Percentiles rank a stretch among this genome's conserved stretches.
Evolutionary conservation across 2,329 filamentous ascomycete genomes (phyloP).

Genomic region (Exophiala calicioides): DNA sequence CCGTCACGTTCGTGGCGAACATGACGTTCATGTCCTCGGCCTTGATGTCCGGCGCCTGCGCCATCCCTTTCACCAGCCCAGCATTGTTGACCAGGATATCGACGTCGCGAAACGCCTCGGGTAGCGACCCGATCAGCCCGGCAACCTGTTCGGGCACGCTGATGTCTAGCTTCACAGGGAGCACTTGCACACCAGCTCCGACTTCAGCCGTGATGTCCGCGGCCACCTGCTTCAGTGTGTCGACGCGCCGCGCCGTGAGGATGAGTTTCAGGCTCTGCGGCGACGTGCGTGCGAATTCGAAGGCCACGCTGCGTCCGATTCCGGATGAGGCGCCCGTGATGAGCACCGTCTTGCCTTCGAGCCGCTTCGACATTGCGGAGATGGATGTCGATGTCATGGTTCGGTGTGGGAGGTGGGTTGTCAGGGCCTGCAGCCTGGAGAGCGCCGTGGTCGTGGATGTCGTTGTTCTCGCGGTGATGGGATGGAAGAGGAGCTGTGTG

Average conservation of each 20-base stretch:
- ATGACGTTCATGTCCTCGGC: slow-evolving; percentile 81
- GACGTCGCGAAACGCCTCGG: slow-evolving; percentile 79
- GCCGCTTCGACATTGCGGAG: slow-evolving; percentile 70
- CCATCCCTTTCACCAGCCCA: slow-evolving; percentile 85
- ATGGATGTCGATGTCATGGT: slow-evolving; percentile 60
- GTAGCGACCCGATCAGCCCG: slow-evolving; percentile 70
- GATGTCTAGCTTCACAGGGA: slow-evolving; percentile 83
- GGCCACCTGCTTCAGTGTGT: slow-evolving; percentile 74
- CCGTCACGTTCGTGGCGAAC: slow-evolving; percentile 91
- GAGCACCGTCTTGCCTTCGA: slow-evolving; percentile 88
- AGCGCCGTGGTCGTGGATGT: no score
- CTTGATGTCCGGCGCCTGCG: slow-evolving; percentile 78
- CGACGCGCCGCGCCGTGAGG: slow-evolving; percentile 82
- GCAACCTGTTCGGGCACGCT: slow-evolving; percentile 74
- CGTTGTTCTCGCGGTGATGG: not conserved
- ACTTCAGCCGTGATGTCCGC: slow-evolving; percentile 74
- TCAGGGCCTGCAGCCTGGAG: not conserved
- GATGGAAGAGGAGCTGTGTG: not conserved
- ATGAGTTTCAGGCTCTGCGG: slow-evolving; percentile 79
- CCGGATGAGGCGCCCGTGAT: slow-evolving; percentile 92
- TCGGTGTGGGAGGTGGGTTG: not conserved
- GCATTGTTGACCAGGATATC: slow-evolving; percentile 95
- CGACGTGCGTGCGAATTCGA: slow-evolving; percentile 87
- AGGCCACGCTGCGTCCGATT: slow-evolving; percentile 73
- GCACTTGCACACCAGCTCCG: slow-evolving; percentile 75